phyloP scores from a whole-genome alignment of 2,329 filamentous ascomycete species.

The Hypoxylon sp. region DNA sequence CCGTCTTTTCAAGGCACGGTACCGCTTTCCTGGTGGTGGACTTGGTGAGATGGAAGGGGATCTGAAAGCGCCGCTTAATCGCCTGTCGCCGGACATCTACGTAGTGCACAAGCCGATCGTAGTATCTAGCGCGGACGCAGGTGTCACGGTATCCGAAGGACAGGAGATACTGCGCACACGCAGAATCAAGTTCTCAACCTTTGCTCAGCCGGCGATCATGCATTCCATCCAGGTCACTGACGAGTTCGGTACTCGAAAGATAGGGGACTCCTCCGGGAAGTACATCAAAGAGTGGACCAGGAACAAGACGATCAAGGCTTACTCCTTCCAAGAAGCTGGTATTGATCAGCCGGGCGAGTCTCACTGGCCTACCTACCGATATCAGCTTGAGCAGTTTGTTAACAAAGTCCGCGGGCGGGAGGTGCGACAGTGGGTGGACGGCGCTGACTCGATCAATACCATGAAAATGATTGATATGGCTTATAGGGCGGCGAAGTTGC shows the following conservation, averaged over 20 bases:
- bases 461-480: slow-evolving; percentile 57
- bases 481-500: slow-evolving; percentile 54
- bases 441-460: slow-evolving; percentile 53
- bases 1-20: slow-evolving; percentile 50
- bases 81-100: slow-evolving; percentile 38
- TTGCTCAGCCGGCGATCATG: slow-evolving; percentile 31
- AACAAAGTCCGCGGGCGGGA: slow-evolving; percentile 53
- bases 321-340: slow-evolving; percentile 43
- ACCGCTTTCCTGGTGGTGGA: slow-evolving; percentile 52
- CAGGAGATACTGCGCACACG: slow-evolving; percentile 45
- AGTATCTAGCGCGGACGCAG: slow-evolving; percentile 37
- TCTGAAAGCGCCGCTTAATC: slow-evolving; percentile 42
- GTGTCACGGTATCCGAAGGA: slow-evolving; percentile 34
- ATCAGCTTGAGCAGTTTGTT: slow-evolving; percentile 58
- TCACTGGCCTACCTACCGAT: slow-evolving; percentile 56
- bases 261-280: slow-evolving; percentile 20
- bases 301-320: slow-evolving; percentile 43
- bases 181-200: slow-evolving; percentile 44
- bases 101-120: slow-evolving; percentile 43
- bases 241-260: slow-evolving; percentile 43
- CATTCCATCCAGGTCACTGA: slow-evolving; percentile 48
- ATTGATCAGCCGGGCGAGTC: slow-evolving; percentile 47
- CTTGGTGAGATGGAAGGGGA: slow-evolving; percentile 51
- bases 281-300: slow-evolving; percentile 44
- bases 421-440: slow-evolving; percentile 54